Base-by-base conservation (phyloP, 1,284 basidiomycete species). In the Clitocybe nebularis region DNA sequence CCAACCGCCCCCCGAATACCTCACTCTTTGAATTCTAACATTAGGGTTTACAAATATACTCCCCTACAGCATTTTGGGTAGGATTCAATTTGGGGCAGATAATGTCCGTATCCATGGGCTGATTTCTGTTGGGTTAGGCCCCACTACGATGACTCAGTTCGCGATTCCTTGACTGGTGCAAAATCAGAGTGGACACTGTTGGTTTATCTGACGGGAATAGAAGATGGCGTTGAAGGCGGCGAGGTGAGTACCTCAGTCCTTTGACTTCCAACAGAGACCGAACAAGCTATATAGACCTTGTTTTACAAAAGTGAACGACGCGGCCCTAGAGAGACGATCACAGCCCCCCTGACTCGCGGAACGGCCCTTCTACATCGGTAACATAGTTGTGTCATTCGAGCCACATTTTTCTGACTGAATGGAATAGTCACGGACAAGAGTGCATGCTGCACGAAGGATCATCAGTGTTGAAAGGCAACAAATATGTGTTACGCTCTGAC, bases 401-500 rank as follows among this genome's bases (percentile, higher is more conserved):
- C 23, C 9, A 5, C 8, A 13, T 14, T 24, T 5, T n/a, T 14
- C 8, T 35, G 10, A 39, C 13, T 16, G 24, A 35, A 40, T 17
- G 3, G 21, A 39, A 19, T 51, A 87, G 85, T n/a, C 81, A 87
- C 48, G 84, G 86, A 0, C 72, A 78, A 39, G 81, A 84, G 41
- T 92, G 88, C 56, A 63, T 90, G 62, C 63, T 87, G 25, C 88
- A 91, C 53, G 86, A 90, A 65, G 88, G 88, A 3, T 80, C 81
- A 2, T 63, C 70, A 23, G 84, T 91, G 8, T 60, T 61, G 11
- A 72, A 71, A 36, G 88, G 88, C 1, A 76, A 70, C 2, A 91
- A 90, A 69, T 89, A 89, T 60, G 76, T 90, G 11, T 64, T 90
- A 43, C 73, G 88, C 17, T 83, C 83, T 1, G 86, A 92, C 58